These are phyloP conservation scores for Nigrospora oryzae DNA, from an alignment of 2,329 filamentous ascomycete genomes.

Conservation along the genomic window DNA sequence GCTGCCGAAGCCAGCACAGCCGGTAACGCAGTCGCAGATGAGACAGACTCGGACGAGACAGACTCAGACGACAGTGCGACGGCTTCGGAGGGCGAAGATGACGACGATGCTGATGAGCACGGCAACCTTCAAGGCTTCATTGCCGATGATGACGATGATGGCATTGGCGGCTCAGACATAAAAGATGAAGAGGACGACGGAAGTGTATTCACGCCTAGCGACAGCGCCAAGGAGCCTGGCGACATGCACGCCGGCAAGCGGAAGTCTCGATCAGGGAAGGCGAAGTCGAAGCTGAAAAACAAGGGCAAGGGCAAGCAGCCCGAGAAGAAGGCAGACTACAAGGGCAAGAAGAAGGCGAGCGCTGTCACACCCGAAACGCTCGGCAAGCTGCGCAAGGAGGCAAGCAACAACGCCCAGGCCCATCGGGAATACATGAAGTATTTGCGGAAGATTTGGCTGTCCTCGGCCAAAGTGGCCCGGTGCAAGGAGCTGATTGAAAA, in stretches of 20 bases:
- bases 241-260: neutral
- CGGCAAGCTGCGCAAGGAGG: constrained; percentile 53
- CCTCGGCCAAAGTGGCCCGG: constrained; percentile 68
- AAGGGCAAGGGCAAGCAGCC: constrained; percentile 19
- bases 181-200: constrained; percentile 18
- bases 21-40: constrained; percentile 26
- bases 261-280: neutral
- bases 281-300: constrained; percentile 19
- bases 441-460: constrained; percentile 59
- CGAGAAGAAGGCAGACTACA: constrained; percentile 27
- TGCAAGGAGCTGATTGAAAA: constrained; percentile 54
- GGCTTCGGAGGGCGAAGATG: constrained; percentile 18
- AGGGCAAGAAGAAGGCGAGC: constrained; percentile 33
- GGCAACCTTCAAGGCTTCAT: constrained; percentile 23
- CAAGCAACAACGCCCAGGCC: constrained; percentile 52
- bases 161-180: constrained; percentile 13
- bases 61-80: constrained; percentile 20
- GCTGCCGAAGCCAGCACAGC: constrained; percentile 13
- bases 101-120: constrained; percentile 21
- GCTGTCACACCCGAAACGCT: constrained; percentile 27
- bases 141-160: constrained; percentile 17
- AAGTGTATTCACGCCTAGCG: constrained; percentile 6
- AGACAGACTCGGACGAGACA: constrained; percentile 20
- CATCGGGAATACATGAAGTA: constrained; percentile 63
- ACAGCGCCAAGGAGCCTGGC: neutral